Percentiles rank a stretch among this genome's conserved stretches.
phyloP scores from a whole-genome alignment of 176 grass and related monocot genomes.

The Alloteropsis semialata region DNA sequence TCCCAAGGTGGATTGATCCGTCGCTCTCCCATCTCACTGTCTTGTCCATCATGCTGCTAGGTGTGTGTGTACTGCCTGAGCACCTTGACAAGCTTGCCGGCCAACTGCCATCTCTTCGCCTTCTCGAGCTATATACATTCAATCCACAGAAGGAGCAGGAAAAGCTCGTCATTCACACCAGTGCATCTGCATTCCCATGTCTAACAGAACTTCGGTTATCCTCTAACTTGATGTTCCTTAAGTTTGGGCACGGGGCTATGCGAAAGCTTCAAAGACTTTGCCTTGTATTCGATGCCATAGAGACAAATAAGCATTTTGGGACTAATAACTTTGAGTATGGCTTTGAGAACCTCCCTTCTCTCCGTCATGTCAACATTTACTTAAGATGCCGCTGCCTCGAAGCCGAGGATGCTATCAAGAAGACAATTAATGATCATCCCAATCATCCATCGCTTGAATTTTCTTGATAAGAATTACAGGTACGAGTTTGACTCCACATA shows the following conservation, averaged over 20 bases:
- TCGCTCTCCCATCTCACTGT: not conserved
- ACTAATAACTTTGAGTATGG: not conserved
- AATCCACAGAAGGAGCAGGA: accelerated
- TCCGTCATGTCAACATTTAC: not conserved
- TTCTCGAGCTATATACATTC: accelerated
- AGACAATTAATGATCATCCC: not conserved
- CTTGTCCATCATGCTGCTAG: not conserved
- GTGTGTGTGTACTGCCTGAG: not conserved
- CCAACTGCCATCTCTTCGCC: not conserved
- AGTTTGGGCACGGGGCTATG: not conserved
- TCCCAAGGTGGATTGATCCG: not conserved
- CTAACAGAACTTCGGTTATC: not conserved
- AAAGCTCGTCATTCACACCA: not conserved
- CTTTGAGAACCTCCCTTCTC: not conserved
- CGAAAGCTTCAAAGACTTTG: not conserved
- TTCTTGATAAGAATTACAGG: not conserved
- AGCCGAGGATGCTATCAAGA: not conserved
- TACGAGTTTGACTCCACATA: not conserved
- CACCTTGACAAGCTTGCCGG: constrained; percentile 6
- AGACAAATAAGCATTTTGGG: accelerated
- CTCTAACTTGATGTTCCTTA: not conserved
- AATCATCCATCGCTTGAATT: not conserved
- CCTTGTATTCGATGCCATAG: accelerated
- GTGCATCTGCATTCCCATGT: not conserved
- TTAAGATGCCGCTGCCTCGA: not conserved